Base-by-base conservation (phyloP, 2,329 filamentous ascomycete genomes). In the Metarhizium brunneum region DNA sequence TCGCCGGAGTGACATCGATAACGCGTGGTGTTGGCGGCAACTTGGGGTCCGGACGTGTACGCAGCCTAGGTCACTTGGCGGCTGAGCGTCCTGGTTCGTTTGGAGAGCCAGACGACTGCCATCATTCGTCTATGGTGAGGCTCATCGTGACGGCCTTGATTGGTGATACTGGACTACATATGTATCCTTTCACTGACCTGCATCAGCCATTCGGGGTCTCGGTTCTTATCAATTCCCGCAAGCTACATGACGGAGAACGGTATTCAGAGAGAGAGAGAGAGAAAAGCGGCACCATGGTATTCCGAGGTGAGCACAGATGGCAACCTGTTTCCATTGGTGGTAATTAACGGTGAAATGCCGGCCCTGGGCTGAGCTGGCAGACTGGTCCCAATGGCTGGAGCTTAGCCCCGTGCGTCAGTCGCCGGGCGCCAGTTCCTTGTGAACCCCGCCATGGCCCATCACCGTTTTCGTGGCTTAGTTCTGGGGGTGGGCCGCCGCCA, bases 81-180 rank as follows among this genome's bases (percentile, higher is more conserved):
- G 20, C 20, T 3, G 20, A 25, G 35, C 8, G 6, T 36, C 35
- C 5, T 36, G 25, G 25, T 25, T 25, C 25, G 25, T 36, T 36
- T 36, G 35, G 35, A 36, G 7, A 36, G 35, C 43, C 43, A 47
- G 43, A 47, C 18, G 25, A 8, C 35, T 6, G 35, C 18, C 18
- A 11, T 48, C 45, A 8, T 47, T 35, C 38, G 30, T 20, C 25
- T 40, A 5, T 16, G 42, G 16, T 38, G 52, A 35, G 30, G 43
- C 29, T 53, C 30, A 36, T 47, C 30, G 52, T 18, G 52, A 20
- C 51, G 43, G 32, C 43, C 35, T n/a, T 54, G 52, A 54, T 54
- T 54, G 50, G 52, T 54, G 45, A 49, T 48, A 47, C 35, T 53
- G 10, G 25, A 14, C 2, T 32, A 47, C 52, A 29, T 30, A 38